Base-by-base conservation (phyloP, 371 early-diverging fungal species). In the Saksenaea vasiformis region DNA sequence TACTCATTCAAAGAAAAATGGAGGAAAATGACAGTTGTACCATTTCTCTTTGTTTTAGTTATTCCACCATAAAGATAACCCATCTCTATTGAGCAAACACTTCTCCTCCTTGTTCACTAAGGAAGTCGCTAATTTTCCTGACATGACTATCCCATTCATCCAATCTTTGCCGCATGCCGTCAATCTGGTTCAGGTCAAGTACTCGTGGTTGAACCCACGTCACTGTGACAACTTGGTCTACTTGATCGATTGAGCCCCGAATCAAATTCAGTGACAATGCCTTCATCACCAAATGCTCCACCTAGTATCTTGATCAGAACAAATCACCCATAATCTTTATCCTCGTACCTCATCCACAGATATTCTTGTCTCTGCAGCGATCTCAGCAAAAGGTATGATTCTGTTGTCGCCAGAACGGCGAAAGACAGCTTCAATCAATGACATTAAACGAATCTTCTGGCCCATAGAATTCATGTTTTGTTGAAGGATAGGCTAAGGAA, bases 131-230 rank as follows among this genome's bases (percentile, higher is more conserved):
- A 53, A 85, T 87, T 66, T 80, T 85, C 69, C 83, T 74, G 58
- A 85, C 87, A 39, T 77, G 82, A 38, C 76, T 75, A 34, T 74
- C 78, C 87, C 87, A 87, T 24, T 74, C 78, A 43, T 65, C 74
- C n/a, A 87, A 68, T 58, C 81, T 80, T 68, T 83, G 82, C 65
- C 85, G 81, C 87, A 90, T 87, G 34, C 84, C 86, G 68, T 87
- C 85, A 62, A 99, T 93, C 79, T 98, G 98, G 15, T 82, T 80
- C 78, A 82, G 87, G 77, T 94, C 96, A 65, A 99, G 78, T 3
- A 96, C 96, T 64, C 99, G 93, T 13, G 98, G 97, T 77, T 97
- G 96, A 14, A 99, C 98, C 98, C 98, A 98, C 51, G 93, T 85
- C 44, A 98, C 87, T 35, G 82, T 79, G 5, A 98, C 94, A 4